phyloP scores from a whole-genome alignment of 2,329 filamentous ascomycete genomes.

The Epichloe festucae region DNA sequence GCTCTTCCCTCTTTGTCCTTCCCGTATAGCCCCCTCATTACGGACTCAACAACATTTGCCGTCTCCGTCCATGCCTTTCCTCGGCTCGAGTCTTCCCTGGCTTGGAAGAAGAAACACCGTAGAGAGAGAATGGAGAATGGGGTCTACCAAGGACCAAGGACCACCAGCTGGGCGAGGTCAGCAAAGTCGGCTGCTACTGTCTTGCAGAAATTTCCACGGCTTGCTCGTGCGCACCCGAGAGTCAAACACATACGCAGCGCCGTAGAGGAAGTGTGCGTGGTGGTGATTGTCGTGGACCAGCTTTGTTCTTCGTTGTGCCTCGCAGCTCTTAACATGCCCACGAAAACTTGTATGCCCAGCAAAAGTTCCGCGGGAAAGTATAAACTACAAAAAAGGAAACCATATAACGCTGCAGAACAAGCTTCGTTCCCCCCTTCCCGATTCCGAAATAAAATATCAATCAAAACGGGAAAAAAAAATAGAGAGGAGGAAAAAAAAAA shows the following conservation, averaged over 20 bases:
- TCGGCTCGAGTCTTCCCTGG: not conserved
- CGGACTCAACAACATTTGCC: not conserved
- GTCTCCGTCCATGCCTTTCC: not conserved
- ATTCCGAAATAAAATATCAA: not conserved
- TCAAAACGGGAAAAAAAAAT: not conserved
- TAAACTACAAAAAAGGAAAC: slow-evolving; percentile 1
- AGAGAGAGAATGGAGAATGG: not conserved
- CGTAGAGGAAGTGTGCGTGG: not conserved
- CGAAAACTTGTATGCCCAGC: not conserved
- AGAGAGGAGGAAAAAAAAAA: too few relatives aligned
- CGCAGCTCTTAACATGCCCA: not conserved
- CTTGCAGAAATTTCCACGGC: too few relatives aligned
- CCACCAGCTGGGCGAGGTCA: not conserved
- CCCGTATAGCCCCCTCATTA: not conserved
- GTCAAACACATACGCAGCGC: too few relatives aligned
- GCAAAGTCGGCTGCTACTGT: not conserved
- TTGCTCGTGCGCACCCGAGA: too few relatives aligned
- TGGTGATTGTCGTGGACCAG: not conserved
- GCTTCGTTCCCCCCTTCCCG: not conserved
- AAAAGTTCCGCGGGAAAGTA: slow-evolving; percentile 1
- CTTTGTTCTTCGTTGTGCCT: not conserved
- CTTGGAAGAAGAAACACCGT: too few relatives aligned
- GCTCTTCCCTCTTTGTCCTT: too few relatives aligned
- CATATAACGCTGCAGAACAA: slow-evolving; percentile 1
- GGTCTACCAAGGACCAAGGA: not conserved